A percentile compares a stretch with the other conserved stretches of the same genome.
These are phyloP conservation scores for Marsdenia floribunda DNA, from an alignment of 257 asterid species.

Conservation along the genomic window DNA sequence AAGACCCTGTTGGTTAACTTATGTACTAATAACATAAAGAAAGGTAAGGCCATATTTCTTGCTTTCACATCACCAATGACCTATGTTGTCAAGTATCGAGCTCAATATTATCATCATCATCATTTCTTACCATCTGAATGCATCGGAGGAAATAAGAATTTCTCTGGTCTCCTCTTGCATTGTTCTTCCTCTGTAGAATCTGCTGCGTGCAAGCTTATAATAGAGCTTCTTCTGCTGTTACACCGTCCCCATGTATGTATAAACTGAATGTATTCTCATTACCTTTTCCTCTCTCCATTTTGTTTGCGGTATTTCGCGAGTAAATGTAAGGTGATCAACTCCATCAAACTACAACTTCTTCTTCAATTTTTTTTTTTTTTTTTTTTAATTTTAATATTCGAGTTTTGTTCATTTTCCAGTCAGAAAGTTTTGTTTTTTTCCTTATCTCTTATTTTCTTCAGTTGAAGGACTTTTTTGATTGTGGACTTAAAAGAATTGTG, in stretches of 20 bases:
- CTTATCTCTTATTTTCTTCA: not conserved
- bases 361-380: no score
- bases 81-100: not conserved
- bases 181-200: slow-evolving; percentile 32
- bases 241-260: not conserved
- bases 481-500: no score
- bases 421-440: not conserved
- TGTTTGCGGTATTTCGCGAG: no score
- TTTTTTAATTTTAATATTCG: not conserved
- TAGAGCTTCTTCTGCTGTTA: slow-evolving; percentile 12
- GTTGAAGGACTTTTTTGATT: not conserved
- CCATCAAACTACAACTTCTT: not conserved
- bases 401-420: not conserved
- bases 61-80: slow-evolving; percentile 17
- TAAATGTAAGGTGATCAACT: not conserved
- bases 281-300: slow-evolving; percentile 22
- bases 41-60: slow-evolving; percentile 19
- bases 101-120: not conserved
- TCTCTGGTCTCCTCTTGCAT: slow-evolving; percentile 12
- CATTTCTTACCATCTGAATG: slow-evolving; percentile 21
- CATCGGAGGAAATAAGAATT: slow-evolving; percentile 23
- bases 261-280: not conserved
- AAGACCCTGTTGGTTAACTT: slow-evolving; percentile 12
- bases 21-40: slow-evolving; percentile 12
- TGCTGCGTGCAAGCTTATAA: slow-evolving; percentile 29